Percentiles rank a stretch among this genome's conserved stretches.
These are phyloP conservation scores for Colletotrichum sansevieriae DNA, from an alignment of 2,329 filamentous ascomycete species.

Conservation along the genomic window DNA sequence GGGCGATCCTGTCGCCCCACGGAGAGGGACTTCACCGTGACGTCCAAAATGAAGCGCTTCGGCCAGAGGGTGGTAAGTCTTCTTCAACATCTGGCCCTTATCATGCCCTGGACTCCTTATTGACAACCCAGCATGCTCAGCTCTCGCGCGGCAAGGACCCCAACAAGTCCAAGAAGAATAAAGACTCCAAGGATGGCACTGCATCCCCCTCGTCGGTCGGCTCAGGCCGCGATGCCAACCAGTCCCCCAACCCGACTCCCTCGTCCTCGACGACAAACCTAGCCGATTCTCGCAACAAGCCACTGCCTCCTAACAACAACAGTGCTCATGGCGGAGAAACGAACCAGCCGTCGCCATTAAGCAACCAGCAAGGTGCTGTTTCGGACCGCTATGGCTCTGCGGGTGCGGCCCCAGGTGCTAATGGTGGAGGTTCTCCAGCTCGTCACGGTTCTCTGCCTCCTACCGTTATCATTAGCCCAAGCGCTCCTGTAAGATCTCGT, in stretches of 20 bases:
- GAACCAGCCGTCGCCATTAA: constrained; percentile 56
- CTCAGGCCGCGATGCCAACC: constrained; percentile 66
- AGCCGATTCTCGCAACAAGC: constrained; percentile 88
- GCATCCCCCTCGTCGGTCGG: constrained; percentile 77
- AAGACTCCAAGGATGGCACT: constrained; percentile 80
- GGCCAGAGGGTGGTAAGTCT: constrained; percentile 93
- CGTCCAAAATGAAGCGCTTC: constrained; percentile 91
- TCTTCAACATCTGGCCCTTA: constrained; percentile 28
- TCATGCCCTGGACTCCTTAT: constrained; percentile 45
- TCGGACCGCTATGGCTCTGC: constrained; percentile 59
- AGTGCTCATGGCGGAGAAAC: constrained; percentile 58
- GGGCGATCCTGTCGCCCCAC: constrained; percentile 40
- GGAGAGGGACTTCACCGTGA: constrained; percentile 42
- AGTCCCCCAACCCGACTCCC: constrained; percentile 79
- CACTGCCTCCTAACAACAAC: constrained; percentile 71
- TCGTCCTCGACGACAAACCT: constrained; percentile 91
- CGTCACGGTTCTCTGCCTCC: constrained; percentile 78
- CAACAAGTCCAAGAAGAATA: constrained; percentile 87
- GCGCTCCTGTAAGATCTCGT: constrained; percentile 79
- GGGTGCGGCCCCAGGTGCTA: constrained; percentile 53
- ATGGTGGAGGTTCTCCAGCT: constrained; percentile 70
- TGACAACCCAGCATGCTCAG: constrained; percentile 72
- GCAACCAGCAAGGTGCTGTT: constrained; percentile 50
- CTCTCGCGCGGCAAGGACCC: constrained; percentile 87
- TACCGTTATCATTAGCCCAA: constrained; percentile 94